Evolutionary conservation across 257 asterid species (phyloP).

Genomic region (Nicotiana noctiflora): DNA sequence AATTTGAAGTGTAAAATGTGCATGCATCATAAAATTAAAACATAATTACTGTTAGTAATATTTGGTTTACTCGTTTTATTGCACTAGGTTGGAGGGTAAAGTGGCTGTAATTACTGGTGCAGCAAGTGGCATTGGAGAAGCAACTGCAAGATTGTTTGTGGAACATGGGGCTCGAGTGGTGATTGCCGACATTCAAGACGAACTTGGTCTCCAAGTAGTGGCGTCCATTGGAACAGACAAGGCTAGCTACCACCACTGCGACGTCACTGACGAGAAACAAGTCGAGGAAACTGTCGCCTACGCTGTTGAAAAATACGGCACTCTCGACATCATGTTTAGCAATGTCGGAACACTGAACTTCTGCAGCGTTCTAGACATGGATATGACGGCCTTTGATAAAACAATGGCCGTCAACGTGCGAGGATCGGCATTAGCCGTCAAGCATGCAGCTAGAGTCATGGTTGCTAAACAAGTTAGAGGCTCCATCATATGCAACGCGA

Average conservation of each 20-base stretch:
- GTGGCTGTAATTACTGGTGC: neutral
- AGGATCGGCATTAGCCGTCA: neutral
- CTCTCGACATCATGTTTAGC: neutral
- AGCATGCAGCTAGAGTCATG: neutral
- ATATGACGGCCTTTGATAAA: neutral
- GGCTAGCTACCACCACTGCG: neutral
- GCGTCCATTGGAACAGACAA: neutral
- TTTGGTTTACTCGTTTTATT: too few species aligned
- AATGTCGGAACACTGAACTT: neutral
- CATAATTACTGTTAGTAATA: too few species aligned
- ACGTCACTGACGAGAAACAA: neutral
- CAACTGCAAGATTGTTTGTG: neutral
- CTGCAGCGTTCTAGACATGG: neutral
- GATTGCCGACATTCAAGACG: neutral
- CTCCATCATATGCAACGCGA: neutral
- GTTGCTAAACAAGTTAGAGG: neutral
- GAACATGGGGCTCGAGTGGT: neutral
- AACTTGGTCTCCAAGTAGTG: neutral
- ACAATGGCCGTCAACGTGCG: neutral
- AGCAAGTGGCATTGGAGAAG: conserved; percentile 3
- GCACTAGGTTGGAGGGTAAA: neutral
- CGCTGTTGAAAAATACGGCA: neutral
- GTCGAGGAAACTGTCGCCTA: neutral
- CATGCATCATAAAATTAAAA: neutral
- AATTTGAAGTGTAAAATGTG: neutral